Base-by-base conservation (phyloP, 1,139 yeast genomes). In the Maudiozyma humilis region DNA sequence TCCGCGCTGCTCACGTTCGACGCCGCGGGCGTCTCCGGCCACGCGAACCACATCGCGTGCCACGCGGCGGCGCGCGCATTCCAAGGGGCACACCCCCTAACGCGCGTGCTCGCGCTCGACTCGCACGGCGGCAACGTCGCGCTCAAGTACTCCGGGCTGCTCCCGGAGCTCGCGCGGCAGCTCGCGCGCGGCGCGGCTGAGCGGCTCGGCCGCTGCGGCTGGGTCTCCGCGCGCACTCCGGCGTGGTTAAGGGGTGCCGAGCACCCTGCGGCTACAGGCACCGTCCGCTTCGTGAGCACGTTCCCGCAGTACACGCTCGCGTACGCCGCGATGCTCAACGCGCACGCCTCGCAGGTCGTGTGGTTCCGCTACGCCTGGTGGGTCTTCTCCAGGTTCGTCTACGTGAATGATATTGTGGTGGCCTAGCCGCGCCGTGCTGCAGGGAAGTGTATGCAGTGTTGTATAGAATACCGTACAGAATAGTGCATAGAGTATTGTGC, bases 291-390 rank as follows among this genome's bases (percentile, higher is more conserved):
- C 18, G 45, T 54, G 14, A 57, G 50, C 34, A 47, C 52, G 52
- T 70, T 79, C 51, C 72, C 78, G 46, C 75, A 78, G 65, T 72
- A 81, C 55, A 69, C 82, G 42, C 68, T 76, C 7, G 72, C 81
- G 32, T 70, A 79, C 46, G 75, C 82, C 0, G 85, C 96, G 4
- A 88, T 91, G 96, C 69, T 80, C 3, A 72, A 73, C 53, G 95
- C 86, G 3, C 97, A 91, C 64, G 71, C 71, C 51, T 80, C 95
- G 3, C 99, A 91, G 63, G 84, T 91, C 87, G 89, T 82, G 13
- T 91, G 97, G 97, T 91, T 83, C 64, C 72, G 99, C 52, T 86
- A 84, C 69, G 82, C 88, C 1, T 91, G 97, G 96, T 70, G 91
- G 56, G 49, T 76, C 6, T 66, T 81, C 36, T 83, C 95, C 49